Evolutionary conservation across 2,329 filamentous ascomycete genomes (phyloP), one percentile per base, ranked within the genome.

Genomic region (Akanthomyces muscarius): DNA sequence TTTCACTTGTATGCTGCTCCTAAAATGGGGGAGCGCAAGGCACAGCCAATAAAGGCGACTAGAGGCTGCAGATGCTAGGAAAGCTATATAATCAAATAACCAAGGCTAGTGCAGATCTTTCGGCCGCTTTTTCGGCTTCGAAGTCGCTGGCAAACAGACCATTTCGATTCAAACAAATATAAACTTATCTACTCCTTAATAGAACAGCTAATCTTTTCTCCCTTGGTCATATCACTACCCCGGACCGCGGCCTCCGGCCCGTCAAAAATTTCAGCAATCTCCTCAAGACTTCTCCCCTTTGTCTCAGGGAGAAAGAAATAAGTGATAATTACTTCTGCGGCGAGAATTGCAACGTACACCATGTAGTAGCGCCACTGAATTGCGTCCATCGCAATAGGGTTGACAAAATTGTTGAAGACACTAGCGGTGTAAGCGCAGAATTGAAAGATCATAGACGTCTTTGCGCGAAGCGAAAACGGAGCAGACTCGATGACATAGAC

Each of bases 261-360:
- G 68, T 90, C 88, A 69, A 91, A 90, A 71, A 90, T 89, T 69
- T 84, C 83, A 53, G 87, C 85, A 65, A 89, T 82, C 71, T 89
- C 86, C 55, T 65, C 88, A 0, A 91, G 84, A 2, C 87, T 90
- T 0, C 86, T 86, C 4, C 88, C 87, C 69, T 85, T 86, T 21
- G 88, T 91, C 77, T 91, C 88, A 62, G 88, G 81, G 71, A 87
- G 88, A 72, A 88, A 82, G 77, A 86, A 86, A 74, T 81, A 87
- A 42, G 89, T 85, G 68, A 88, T 87, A 53, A 83, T 65, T 52
- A 88, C 75, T 5, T 11, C 8, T 8, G 69, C 44, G 8, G 65
- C 64, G 5, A 71, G 47, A 21, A 70, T 45, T 14, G 65, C 64
- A 25, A 61, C 56, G 23, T 65, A 69, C 11, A 69, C 62, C 3